Evolutionary conservation across 2,329 filamentous ascomycete genomes (phyloP), one percentile per base, ranked within the genome.

Genomic region (Diaporthe amygdali): DNA sequence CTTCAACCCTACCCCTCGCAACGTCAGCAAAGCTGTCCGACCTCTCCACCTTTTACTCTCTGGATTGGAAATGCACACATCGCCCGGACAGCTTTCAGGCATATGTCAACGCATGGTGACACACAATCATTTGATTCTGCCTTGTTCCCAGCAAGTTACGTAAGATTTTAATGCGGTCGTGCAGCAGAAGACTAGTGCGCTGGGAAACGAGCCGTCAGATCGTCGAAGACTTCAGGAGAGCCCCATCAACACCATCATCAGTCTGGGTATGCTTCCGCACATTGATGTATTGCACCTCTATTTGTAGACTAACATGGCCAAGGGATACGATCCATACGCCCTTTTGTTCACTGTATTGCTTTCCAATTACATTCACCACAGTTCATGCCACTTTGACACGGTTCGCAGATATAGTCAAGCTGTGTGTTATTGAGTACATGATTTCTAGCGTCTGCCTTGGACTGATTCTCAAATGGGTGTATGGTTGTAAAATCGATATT

Each of bases 341-440:
- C 9, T 22, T 22, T 47, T 17, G 32, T 27, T 10, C 22, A 20
- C 30, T 34, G 14, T 17, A 20, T 6, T 12, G 2, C 25, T 7
- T 32, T 46, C 8, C 22, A 25, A 30, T 25, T 20, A 5, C 3
- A 12, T 9, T 15, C 49, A 46, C 14, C n/a, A n/a, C n/a, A n/a
- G n/a, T n/a, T n/a, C 25, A 17, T 34, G 3, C 17, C 14, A 17
- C 15, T 25, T n/a, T 22, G 8, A 10, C 6, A 9, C 15, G 9
- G 5, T 30, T 41, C 8, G 14, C 10, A 3, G 3, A 5, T 41
- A 34, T 61, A 84, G 55, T 75, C 74, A 61, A 88, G 72, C 74
- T 86, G 78, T 5, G 84, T 87, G 0, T 87, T 91, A 76, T 90
- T 90, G 76, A 90, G 91, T 2, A 91, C 79, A 5, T 88, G 83